Base-by-base conservation (phyloP, 306 rosid species). In the Quercus parvula region DNA sequence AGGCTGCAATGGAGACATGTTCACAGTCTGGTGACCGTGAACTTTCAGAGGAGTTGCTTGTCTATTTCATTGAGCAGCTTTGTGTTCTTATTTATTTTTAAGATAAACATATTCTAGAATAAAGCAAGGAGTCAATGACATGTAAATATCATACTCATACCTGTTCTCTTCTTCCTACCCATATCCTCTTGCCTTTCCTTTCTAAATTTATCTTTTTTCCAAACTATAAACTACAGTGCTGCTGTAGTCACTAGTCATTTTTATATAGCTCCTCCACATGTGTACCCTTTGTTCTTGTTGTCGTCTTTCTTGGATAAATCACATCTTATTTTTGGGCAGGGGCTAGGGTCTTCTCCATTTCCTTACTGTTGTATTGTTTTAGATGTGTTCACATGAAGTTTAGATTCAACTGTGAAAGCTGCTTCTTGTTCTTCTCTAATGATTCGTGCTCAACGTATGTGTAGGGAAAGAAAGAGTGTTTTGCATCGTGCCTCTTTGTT, bases 391-490 rank as follows among this genome's bases (percentile, higher is more conserved):
- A 41, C 35, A 6, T 69, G 15, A 19, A 69, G 51, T 38, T 68
- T 33, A 24, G 54, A 11, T 33, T 17, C 11, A 57, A 12, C 12
- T 41, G 19, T 27, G 69, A 62, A 62, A 27, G 13, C 28, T 62
- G 38, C 69, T 27, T 14, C 35, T 5, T 28, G 7, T 28, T 27
- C 19, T 13, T 62, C n/a, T 63, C 38, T 63, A 57, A 57, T 57
- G 4, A 24, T 41, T 41, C 2, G 49, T 41, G 49, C 49, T 41
- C 11, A 41, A 41, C 12, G 11, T 41, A 8, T 68, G 55, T 88
- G 80, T 94, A 95, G 99, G 98, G 98, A 85, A 96, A 93, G 96
- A 96, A 96, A 86, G 99, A 96, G 84, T 96, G 97, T 88, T 93
- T 91, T 81, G 99, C 99, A 19, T 91, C 98, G 6, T 93, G 99